Base-by-base conservation (phyloP, 768 basidiomycete genomes). In the Auricularia cornea region DNA sequence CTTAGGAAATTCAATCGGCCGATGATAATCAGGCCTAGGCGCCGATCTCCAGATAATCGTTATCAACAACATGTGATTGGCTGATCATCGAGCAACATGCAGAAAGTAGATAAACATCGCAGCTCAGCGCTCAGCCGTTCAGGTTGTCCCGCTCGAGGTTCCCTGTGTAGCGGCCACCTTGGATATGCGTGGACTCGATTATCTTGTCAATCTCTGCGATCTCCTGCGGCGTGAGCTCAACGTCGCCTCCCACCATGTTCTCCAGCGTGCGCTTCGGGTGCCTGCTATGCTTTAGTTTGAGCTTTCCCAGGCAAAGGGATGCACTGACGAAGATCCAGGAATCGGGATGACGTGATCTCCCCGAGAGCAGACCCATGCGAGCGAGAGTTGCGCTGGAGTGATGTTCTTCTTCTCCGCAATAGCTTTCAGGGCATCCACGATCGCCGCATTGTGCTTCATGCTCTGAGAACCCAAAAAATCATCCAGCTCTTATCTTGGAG, bases 271-370 rank as follows among this genome's bases (percentile, higher is more conserved):
- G 75, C 2, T 76, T 70, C 57, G 73, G 70, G 54, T 77, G 68
- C 54, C 76, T 79, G 63, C 69, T 72, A n/a, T 72, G 73, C 20
- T 20, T 10, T 28, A 52, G 30, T 57, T 30, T 14, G 11, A 29
- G 26, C 11, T 57, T 26, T 29, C 4, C 26, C 30, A 14, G 10
- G 28, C 12, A 8, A n/a, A 14, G 30, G 12, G 51, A 26, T 11
- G 16, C 20, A 75, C 74, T 56, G 61, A 78, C 76, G 76, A 77
- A 20, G 77, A 77, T 0, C 82, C 82, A 0, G 82, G 81, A 23
- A 83, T 74, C 3, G 81, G 80, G 62, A 83, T 73, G 26, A 81
- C 77, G 66, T 80, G 75, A 0, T 68, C 28, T 2, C 80, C 77
- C 3, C 76, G 72, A 0, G 76, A 70, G 16, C 66, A 57, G 0